Percentiles rank a stretch among this genome's conserved stretches.
Conservation (phyloP, 2,329 filamentous ascomycete species). For the Epichloe brachyelytri region DNA sequence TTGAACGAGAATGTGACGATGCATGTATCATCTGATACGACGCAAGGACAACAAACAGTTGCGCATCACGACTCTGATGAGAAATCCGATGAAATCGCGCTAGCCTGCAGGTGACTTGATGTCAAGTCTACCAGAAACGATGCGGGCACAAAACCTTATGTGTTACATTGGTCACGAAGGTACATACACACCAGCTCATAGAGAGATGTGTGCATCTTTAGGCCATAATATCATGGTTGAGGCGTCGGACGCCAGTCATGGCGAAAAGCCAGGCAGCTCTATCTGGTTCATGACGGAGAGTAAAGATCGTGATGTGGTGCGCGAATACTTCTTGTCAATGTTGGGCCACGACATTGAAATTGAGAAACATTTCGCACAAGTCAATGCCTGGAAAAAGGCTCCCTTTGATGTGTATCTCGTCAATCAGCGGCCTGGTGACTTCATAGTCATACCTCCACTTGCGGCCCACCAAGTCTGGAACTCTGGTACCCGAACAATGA, state of each 20-base stretch:
- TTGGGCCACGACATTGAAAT: constrained; percentile 94
- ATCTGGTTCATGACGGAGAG: constrained; percentile 99
- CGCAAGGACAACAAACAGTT: constrained; percentile 10
- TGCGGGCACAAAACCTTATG: constrained; percentile 95
- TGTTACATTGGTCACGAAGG: constrained; percentile 97
- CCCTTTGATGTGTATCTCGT: constrained; percentile 89
- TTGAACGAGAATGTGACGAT: constrained; percentile 63
- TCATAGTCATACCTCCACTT: constrained; percentile 83
- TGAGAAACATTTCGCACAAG: constrained; percentile 90
- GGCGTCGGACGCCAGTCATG: constrained; percentile 58
- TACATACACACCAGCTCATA: constrained; percentile 87
- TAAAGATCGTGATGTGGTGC: constrained; percentile 78
- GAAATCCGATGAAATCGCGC: constrained; percentile 39
- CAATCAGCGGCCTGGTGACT: constrained; percentile 80
- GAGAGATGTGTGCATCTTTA: constrained; percentile 93
- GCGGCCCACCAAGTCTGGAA: constrained; percentile 99
- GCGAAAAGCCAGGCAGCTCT: constrained; percentile 74
- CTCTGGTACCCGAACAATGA: constrained; percentile 86
- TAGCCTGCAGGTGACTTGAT: constrained; percentile 82
- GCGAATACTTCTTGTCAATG: constrained; percentile 87
- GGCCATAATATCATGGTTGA: constrained; percentile 99
- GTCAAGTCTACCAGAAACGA: constrained; percentile 74
- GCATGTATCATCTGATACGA: constrained; percentile 7
- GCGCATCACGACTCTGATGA: constrained; percentile 23
- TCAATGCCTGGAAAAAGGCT: constrained; percentile 90